phyloP scores from a whole-genome alignment of 805 yeast genomes.

The Cyberlindnera lachancei region DNA sequence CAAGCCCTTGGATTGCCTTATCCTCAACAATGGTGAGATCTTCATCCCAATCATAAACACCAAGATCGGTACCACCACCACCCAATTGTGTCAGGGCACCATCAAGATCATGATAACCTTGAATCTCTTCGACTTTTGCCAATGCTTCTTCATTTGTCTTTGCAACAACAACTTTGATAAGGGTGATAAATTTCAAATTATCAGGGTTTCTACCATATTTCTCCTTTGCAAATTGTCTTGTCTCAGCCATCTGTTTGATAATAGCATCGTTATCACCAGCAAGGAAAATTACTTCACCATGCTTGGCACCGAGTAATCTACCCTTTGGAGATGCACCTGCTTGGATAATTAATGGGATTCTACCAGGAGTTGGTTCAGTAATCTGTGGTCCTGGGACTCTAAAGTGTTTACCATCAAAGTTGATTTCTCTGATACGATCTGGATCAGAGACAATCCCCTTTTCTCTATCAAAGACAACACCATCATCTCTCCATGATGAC shows the following conservation, averaged over 20 bases:
- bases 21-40: conserved; percentile 29
- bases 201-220: conserved; percentile 31
- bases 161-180: conserved; percentile 31
- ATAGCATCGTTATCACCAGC: conserved; percentile 27
- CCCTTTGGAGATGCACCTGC: conserved; percentile 41
- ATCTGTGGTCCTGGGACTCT: conserved; percentile 34
- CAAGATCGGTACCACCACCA: conserved; percentile 37
- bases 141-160: conserved; percentile 36
- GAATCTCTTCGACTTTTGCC: conserved; percentile 27
- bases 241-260: conserved; percentile 24
- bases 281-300: conserved; percentile 36
- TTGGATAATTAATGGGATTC: conserved; percentile 37
- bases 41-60: conserved; percentile 37
- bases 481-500: conserved; percentile 39
- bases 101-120: conserved; percentile 29
- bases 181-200: conserved; percentile 32
- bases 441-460: conserved; percentile 33
- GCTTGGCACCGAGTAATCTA: conserved; percentile 35
- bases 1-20: conserved; percentile 27
- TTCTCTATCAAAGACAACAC: conserved; percentile 19
- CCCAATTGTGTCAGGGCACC: conserved; percentile 39
- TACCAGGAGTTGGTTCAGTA: conserved; percentile 36
- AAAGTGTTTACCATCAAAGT: conserved; percentile 33
- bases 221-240: conserved; percentile 28
- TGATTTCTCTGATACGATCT: conserved; percentile 31